Conservation (phyloP, 1,139 yeast genomes). For the Sugiyamaella novakii region DNA sequence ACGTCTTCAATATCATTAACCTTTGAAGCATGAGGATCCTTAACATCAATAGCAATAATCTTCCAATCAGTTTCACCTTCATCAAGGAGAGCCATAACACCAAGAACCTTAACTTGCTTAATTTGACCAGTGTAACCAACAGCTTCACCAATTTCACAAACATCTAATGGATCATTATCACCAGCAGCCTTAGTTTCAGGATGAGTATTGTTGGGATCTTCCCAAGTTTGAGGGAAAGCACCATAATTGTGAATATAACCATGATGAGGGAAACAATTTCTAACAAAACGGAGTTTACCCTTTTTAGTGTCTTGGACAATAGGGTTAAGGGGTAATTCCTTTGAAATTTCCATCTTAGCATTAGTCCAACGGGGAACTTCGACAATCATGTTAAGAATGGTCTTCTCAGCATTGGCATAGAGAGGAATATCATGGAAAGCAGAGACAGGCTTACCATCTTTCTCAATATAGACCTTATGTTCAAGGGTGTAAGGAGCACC, state of each 20-base stretch:
- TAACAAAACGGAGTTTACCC: constrained; percentile 78
- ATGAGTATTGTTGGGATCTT: constrained; percentile 68
- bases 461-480: constrained; percentile 76
- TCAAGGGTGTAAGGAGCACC: constrained; percentile 93
- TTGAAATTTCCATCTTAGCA: constrained; percentile 82
- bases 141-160: constrained; percentile 80
- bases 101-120: constrained; percentile 79
- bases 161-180: constrained; percentile 90
- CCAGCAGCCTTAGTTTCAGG: constrained; percentile 69
- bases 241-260: constrained; percentile 94
- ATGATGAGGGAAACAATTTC: constrained; percentile 86
- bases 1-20: constrained; percentile 77
- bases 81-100: constrained; percentile 83
- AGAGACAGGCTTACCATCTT: constrained; percentile 68
- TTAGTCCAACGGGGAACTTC: constrained; percentile 93
- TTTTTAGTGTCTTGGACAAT: constrained; percentile 83
- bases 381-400: constrained; percentile 77
- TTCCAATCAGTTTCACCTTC: constrained; percentile 97
- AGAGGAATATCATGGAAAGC: constrained; percentile 85
- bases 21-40: constrained; percentile 75
- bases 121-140: constrained; percentile 75
- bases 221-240: constrained; percentile 96
- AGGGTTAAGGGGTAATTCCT: constrained; percentile 69
- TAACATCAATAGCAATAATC: constrained; percentile 71
- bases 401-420: constrained; percentile 61